phyloP scores from a whole-genome alignment of 2,329 filamentous ascomycete genomes.

The Cladosporium sp. region DNA sequence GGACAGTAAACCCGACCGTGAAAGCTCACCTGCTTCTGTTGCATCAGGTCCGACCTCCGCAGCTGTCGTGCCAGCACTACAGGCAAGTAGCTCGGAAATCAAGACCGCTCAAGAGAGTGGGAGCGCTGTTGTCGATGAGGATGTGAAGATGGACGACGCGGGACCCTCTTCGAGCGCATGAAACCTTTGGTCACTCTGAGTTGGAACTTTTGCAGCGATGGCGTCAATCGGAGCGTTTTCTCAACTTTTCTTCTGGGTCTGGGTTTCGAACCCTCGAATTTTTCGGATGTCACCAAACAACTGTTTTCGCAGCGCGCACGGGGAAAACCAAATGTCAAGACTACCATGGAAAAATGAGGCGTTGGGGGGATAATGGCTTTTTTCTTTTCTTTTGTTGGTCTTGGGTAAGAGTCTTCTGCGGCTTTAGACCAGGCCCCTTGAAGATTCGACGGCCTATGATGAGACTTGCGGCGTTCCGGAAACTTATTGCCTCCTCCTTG shows the following conservation, averaged over 20 bases:
- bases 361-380: not conserved
- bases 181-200: not conserved
- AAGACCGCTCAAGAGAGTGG: constrained; percentile 15
- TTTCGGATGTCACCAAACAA: constrained; percentile 1
- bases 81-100: constrained; percentile 27
- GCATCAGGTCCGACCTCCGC: constrained; percentile 22
- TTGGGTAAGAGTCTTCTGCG: not conserved
- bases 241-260: constrained; percentile 3
- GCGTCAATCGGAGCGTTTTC: constrained; percentile 6
- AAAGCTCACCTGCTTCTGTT: constrained; percentile 34
- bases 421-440: not conserved
- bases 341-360: constrained; percentile 3
- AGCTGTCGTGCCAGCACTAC: constrained; percentile 28
- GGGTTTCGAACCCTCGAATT: constrained; percentile 1
- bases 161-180: constrained; percentile 6
- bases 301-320: not conserved
- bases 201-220: constrained; percentile 9
- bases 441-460: not conserved
- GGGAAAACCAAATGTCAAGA: constrained; percentile 5
- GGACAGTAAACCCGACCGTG: constrained; percentile 29
- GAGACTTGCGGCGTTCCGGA: not conserved
- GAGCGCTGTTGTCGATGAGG: constrained; percentile 30
- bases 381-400: not conserved
- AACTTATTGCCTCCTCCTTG: not conserved
- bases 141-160: constrained; percentile 33